phyloP scores from a whole-genome alignment of 768 basidiomycete species.

The Tylopilus subfusipes region DNA sequence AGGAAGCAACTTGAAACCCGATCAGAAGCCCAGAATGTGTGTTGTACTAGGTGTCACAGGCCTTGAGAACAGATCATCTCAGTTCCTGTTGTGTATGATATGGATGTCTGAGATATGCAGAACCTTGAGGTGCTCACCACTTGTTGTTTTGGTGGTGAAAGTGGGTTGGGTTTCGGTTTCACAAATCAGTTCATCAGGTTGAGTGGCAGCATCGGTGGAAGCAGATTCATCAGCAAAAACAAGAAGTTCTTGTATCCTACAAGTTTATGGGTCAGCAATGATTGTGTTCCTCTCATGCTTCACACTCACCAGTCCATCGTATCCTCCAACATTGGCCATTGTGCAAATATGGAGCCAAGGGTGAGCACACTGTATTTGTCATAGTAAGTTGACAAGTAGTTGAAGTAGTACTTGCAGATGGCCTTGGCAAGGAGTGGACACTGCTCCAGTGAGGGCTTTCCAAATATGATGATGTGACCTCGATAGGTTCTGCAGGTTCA shows the following conservation, averaged over 20 bases:
- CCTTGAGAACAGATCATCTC: constrained; percentile 64
- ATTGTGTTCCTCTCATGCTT: too few relatives aligned
- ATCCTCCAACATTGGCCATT: constrained; percentile 44
- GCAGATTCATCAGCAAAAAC: constrained; percentile 33
- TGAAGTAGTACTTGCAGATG: too few relatives aligned
- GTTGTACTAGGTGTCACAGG: constrained; percentile 59
- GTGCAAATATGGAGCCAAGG: too few relatives aligned
- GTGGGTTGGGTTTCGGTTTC: constrained; percentile 45
- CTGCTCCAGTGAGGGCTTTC: too few relatives aligned
- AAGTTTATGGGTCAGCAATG: background rate
- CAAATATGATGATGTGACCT: too few relatives aligned
- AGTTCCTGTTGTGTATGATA: constrained; percentile 56
- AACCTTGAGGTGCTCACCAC: constrained; percentile 44
- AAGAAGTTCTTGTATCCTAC: constrained; percentile 26
- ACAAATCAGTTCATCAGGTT: constrained; percentile 45
- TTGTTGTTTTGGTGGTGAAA: constrained; percentile 38
- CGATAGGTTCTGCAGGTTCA: too few relatives aligned
- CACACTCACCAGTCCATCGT: constrained; percentile 42
- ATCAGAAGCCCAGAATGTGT: constrained; percentile 43
- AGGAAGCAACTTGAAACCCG: constrained; percentile 41
- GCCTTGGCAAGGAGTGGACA: too few relatives aligned
- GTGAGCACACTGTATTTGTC: too few relatives aligned
- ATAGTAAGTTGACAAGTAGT: too few relatives aligned
- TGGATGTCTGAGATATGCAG: constrained; percentile 49
- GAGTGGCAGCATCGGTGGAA: constrained; percentile 38